Base-by-base conservation (phyloP, 169 alveolate species). In the Toxoplasma gondii region DNA sequence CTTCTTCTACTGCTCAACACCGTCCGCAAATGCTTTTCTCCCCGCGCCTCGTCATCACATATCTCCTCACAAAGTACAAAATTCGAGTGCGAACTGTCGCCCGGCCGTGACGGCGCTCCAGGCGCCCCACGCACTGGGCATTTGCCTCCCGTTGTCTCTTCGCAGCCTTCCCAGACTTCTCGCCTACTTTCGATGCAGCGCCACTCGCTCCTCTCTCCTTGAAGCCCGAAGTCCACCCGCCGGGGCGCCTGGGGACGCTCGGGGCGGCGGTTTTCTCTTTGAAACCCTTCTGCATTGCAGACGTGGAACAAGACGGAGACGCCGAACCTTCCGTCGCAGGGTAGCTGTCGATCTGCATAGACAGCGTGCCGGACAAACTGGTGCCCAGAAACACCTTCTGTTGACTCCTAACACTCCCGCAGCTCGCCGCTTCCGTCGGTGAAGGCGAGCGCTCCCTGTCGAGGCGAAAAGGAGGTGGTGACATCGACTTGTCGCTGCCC, bases 361-460 rank as follows among this genome's bases (percentile, higher is more conserved):
- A 9, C 67, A 19, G 27, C 67, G 24, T 7, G 74, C 22, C 74
- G 7, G 74, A 64, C 29, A 27, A 16, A 64, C 74, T 27, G 24
- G 31, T 19, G 74, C 74, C 24, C 31, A 22, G 74, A 64, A 22
- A 64, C 74, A 27, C 74, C n/a, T 1, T 19, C 74, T 64, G 74
- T 64, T 64, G 74, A 27, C 74, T 16, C n/a, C 83, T 80, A 43
- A 4, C 87, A 64, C 74, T 49, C 82, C 82, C 45, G 91, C 94
- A 38, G 34, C 53, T 16, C 74, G 34, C 74, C 31, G n/a, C 74
- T 4, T 27, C 34, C 31, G 22, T 27, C 1, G 74, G 74, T 7
- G 74, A 64, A 4, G 74, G 74, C 24, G 74, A 64, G 24, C 74
- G 74, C 74, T 64, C 74, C 22, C 74, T 64, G 74, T 64, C 74